Conservation (phyloP, 371 early-diverging fungal genomes). For the Apophysomyces trapeziformis region DNA sequence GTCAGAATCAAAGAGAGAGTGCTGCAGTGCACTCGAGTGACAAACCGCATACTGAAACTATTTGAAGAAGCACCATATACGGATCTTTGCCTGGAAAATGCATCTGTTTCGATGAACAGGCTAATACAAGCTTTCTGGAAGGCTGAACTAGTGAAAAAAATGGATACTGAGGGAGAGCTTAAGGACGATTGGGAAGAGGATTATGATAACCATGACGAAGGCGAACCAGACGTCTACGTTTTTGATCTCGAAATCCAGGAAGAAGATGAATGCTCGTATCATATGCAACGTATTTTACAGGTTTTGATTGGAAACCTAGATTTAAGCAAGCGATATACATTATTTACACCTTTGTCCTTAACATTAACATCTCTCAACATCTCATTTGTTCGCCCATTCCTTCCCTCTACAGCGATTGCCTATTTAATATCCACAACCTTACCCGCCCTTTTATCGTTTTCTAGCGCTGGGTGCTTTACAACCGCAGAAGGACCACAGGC, state of each 20-base stretch:
- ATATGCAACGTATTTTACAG: neutral
- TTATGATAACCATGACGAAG: constrained; percentile 11
- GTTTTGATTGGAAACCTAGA: neutral
- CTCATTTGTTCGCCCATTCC: constrained; percentile 23
- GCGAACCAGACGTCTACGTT: neutral
- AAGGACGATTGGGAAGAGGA: constrained; percentile 20
- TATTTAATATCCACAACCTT: constrained; percentile 27
- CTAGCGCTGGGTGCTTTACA: constrained; percentile 26
- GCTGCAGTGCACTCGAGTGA: constrained; percentile 9
- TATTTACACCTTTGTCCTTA: constrained; percentile 21
- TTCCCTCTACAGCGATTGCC: constrained; percentile 22
- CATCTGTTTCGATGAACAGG: constrained; percentile 10
- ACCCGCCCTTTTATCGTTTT: constrained; percentile 22
- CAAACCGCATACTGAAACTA: constrained; percentile 4
- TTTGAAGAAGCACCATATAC: constrained; percentile 14
- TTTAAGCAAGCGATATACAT: neutral
- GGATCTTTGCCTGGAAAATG: constrained; percentile 12
- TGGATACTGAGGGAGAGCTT: neutral
- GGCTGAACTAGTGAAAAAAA: neutral
- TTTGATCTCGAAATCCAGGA: neutral
- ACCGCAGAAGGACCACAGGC: constrained; percentile 21
- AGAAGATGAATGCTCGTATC: constrained; percentile 3
- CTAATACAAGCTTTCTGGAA: constrained; percentile 16
- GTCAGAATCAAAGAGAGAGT: constrained; percentile 15
- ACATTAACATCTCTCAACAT: constrained; percentile 25